These are phyloP conservation scores for Tolypocladium paradoxum DNA, from an alignment of 2,329 filamentous ascomycete species.

Conservation along the genomic window DNA sequence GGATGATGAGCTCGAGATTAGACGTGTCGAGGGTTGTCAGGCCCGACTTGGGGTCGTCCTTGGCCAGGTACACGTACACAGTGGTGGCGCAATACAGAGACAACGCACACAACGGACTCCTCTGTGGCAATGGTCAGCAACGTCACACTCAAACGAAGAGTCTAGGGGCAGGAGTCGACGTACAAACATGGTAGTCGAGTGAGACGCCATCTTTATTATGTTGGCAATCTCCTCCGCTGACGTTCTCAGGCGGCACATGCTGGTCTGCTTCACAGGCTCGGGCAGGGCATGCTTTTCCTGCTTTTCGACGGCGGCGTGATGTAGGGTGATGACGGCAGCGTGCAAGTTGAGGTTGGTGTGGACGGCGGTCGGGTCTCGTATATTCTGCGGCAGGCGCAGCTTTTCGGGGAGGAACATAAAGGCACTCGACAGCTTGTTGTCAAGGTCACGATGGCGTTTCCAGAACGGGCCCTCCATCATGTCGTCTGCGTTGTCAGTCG, in stretches of 20 bases:
- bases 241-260: conserved; percentile 62
- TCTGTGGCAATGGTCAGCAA: conserved; percentile 11
- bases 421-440: conserved; percentile 67
- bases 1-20: conserved; percentile 64
- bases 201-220: conserved; percentile 69
- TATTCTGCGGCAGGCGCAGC: conserved; percentile 58
- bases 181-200: conserved; percentile 57
- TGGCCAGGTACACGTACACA: conserved; percentile 72
- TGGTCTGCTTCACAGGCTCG: conserved; percentile 54
- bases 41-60: conserved; percentile 50
- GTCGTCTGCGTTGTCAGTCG: conserved; percentile 63
- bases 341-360: conserved; percentile 86
- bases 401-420: conserved; percentile 69
- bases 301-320: conserved; percentile 80
- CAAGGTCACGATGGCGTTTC: conserved; percentile 73
- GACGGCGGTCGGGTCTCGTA: conserved; percentile 61
- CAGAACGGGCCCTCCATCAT: conserved; percentile 69
- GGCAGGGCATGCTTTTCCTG: conserved; percentile 62
- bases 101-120: conserved; percentile 43
- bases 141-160: not conserved
- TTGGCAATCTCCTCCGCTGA: conserved; percentile 77
- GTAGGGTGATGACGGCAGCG: conserved; percentile 76
- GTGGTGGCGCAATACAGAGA: conserved; percentile 77
- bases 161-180: conserved; percentile 17
- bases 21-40: conserved; percentile 35